Evolutionary conservation across 2,329 filamentous ascomycete genomes (phyloP).

Genomic region (Venturia effusa): DNA sequence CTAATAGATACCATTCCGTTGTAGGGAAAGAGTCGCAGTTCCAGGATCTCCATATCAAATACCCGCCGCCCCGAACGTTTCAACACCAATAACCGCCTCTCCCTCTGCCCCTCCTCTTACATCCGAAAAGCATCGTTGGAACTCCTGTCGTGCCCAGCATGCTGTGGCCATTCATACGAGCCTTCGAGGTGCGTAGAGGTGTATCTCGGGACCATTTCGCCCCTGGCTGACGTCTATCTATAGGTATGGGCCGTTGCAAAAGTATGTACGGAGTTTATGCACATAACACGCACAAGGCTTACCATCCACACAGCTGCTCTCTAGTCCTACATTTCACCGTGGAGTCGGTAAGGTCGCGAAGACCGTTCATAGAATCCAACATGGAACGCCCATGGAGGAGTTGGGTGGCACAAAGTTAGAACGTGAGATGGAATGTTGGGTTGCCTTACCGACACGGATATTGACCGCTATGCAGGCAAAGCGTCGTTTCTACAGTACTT

Average conservation of each 20-base stretch:
- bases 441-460: neutral
- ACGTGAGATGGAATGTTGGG: conserved; percentile 15
- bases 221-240: conserved; percentile 8
- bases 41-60: neutral
- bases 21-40: neutral
- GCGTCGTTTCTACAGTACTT: conserved; percentile 39
- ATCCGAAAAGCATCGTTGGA: neutral
- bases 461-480: conserved; percentile 10
- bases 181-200: conserved; percentile 7
- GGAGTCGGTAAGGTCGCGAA: conserved; percentile 40
- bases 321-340: conserved; percentile 44
- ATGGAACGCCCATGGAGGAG: conserved; percentile 38
- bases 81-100: neutral
- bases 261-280: conserved; percentile 18
- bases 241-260: conserved; percentile 28
- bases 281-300: neutral
- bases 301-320: conserved; percentile 26
- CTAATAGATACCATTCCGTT: neutral
- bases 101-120: neutral
- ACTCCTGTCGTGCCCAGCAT: neutral
- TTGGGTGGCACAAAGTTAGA: conserved; percentile 39
- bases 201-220: neutral
- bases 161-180: conserved; percentile 6
- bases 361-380: conserved; percentile 31
- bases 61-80: neutral